These are phyloP conservation scores for Camillea tinctor DNA, from an alignment of 2,329 filamentous ascomycete species.

Conservation along the genomic window DNA sequence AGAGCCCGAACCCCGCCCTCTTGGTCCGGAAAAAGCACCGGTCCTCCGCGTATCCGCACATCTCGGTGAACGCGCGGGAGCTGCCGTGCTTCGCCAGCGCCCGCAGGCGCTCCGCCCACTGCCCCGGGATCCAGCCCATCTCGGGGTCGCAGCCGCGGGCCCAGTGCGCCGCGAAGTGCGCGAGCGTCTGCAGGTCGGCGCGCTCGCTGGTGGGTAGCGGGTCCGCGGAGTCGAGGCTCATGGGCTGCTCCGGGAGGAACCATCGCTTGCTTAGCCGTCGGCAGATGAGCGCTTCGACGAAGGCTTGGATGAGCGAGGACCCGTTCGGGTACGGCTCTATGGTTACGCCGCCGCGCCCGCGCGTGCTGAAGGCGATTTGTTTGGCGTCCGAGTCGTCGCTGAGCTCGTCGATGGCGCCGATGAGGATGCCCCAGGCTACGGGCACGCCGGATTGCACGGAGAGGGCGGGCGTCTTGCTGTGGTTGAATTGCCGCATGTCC, in stretches of 20 bases:
- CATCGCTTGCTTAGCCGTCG: background rate
- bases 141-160: background rate
- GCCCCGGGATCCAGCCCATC: conserved; percentile 1
- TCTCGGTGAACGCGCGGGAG: conserved; percentile 4
- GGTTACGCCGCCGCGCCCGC: background rate
- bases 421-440: conserved; percentile 1
- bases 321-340: conserved; percentile 1
- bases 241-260: background rate
- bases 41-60: conserved; percentile 3
- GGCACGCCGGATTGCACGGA: background rate
- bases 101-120: background rate
- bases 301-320: conserved; percentile 1
- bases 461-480: background rate
- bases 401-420: background rate
- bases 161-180: conserved; percentile 5
- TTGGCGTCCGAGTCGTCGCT: background rate
- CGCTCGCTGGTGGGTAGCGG: background rate
- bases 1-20: background rate
- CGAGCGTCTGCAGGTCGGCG: conserved; percentile 1
- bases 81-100: conserved; percentile 1
- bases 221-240: background rate
- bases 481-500: conserved; percentile 6
- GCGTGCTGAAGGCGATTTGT: background rate
- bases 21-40: conserved; percentile 4
- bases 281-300: conserved; percentile 4